Conservation (phyloP, 257 asterid genomes). For the Plantago major region DNA sequence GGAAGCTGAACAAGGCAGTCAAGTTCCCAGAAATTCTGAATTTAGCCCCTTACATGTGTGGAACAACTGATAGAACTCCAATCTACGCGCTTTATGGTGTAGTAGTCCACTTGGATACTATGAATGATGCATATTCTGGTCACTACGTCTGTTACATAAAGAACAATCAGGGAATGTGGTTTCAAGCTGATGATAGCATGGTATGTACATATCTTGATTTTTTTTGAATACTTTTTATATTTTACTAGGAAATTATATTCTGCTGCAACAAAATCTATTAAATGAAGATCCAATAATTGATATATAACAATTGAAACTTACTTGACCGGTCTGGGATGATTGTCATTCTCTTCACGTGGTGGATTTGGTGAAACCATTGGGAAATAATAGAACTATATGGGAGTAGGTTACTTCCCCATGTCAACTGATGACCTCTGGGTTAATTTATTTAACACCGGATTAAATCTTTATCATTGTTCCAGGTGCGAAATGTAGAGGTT, state of each 20-base stretch:
- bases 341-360: too few species aligned
- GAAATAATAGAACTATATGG: not conserved
- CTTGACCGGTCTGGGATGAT: too few species aligned
- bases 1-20: constrained; percentile 69
- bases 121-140: constrained; percentile 76
- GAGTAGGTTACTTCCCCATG: too few species aligned
- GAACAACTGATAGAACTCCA: constrained; percentile 80
- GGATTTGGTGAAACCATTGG: not conserved
- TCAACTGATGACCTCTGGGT: not conserved
- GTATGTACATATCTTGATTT: constrained; percentile 34
- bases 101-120: constrained; percentile 66
- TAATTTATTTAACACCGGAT: not conserved
- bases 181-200: constrained; percentile 62
- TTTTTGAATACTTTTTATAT: not conserved
- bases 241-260: not conserved
- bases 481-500: constrained; percentile 67
- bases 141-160: constrained; percentile 76
- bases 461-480: constrained; percentile 13
- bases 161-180: constrained; percentile 68
- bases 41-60: constrained; percentile 74
- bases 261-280: not conserved
- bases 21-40: constrained; percentile 68
- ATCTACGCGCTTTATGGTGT: constrained; percentile 79
- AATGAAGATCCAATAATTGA: not conserved
- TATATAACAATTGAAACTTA: too few species aligned